phyloP scores from a whole-genome alignment of 2,329 filamentous ascomycete genomes.

The Epichloe uncinata region DNA sequence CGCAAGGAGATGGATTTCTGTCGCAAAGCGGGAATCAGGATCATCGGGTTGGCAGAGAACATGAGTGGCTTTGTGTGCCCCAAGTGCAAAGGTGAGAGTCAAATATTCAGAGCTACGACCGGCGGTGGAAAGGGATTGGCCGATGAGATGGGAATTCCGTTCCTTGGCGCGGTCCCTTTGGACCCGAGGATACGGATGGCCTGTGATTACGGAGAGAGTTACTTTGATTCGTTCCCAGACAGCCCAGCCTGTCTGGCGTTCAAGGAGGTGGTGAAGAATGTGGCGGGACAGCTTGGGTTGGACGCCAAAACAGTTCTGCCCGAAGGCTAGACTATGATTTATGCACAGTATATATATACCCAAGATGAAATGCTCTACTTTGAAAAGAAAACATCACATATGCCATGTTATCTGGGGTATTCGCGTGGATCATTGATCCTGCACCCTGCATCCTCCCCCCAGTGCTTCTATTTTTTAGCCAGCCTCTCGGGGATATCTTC shows the following conservation, averaged over 20 bases:
- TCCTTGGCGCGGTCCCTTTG: conserved; percentile 77
- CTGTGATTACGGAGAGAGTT: conserved; percentile 95
- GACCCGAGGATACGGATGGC: conserved; percentile 93
- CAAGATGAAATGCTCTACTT: neutral
- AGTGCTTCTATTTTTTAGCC: conserved; percentile 13
- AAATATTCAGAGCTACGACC: conserved; percentile 87
- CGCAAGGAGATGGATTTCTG: conserved; percentile 98
- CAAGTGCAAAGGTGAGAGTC: conserved; percentile 65
- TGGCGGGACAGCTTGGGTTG: conserved; percentile 53
- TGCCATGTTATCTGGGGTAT: neutral
- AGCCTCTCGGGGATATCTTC: conserved; percentile 64
- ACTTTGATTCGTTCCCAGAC: conserved; percentile 85
- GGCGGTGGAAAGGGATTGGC: conserved; percentile 74
- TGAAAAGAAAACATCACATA: neutral
- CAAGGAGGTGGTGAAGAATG: conserved; percentile 60
- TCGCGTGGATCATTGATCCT: neutral
- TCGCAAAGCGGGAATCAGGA: conserved; percentile 76
- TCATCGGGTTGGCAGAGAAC: conserved; percentile 89
- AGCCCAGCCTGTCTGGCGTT: conserved; percentile 81
- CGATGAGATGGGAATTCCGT: conserved; percentile 75
- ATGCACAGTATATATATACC: neutral
- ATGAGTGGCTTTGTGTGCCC: conserved; percentile 97
- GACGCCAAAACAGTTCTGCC: conserved; percentile 40
- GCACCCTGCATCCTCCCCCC: neutral
- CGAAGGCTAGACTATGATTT: conserved; percentile 19